A percentile compares a stretch with the other conserved stretches of the same genome.
Conservation (phyloP, 1,284 basidiomycete genomes). For the Athelia sp. region DNA sequence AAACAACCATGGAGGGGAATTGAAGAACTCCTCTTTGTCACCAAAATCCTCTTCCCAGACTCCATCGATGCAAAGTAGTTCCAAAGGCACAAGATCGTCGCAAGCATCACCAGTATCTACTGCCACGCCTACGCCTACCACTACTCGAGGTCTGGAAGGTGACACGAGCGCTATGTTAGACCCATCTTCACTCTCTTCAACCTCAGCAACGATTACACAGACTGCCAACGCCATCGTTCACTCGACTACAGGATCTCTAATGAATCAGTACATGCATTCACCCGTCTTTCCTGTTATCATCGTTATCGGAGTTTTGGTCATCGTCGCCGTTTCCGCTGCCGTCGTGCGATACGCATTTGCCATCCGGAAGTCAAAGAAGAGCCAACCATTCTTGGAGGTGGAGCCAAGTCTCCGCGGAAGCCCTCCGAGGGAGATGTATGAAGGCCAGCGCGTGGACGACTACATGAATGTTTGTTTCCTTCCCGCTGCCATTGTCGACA, state of each 20-base stretch:
- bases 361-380: not conserved
- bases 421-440: not conserved
- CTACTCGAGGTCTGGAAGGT: too few species aligned
- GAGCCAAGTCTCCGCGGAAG: not conserved
- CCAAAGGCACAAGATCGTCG: not conserved
- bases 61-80: not conserved
- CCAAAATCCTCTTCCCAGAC: not conserved
- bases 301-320: not conserved
- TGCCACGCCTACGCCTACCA: not conserved
- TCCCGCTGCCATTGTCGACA: too few species aligned
- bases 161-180: too few species aligned
- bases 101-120: not conserved
- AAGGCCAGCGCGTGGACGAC: not conserved
- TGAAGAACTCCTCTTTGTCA: not conserved
- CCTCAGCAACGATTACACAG: too few species aligned
- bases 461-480: not conserved
- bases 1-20: too few species aligned
- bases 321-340: not conserved
- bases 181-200: too few species aligned
- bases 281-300: not conserved
- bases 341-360: not conserved
- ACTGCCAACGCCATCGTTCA: not conserved
- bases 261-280: not conserved
- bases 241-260: not conserved
- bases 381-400: not conserved